These are phyloP conservation scores for Megacollybia marginata DNA, from an alignment of 768 basidiomycete genomes.

Conservation along the genomic window DNA sequence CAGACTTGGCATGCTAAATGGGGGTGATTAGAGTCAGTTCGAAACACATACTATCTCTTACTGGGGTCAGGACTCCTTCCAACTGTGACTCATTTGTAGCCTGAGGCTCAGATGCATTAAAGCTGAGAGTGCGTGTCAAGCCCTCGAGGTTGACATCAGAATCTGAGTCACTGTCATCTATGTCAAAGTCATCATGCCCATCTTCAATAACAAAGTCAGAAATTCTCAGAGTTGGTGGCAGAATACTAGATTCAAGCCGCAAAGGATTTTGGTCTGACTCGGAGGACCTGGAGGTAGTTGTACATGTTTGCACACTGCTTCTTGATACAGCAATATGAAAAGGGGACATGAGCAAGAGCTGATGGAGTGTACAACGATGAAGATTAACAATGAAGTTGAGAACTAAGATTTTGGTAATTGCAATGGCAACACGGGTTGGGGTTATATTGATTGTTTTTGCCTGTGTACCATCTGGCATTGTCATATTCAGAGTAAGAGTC, in stretches of 20 bases:
- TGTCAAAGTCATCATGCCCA: neutral
- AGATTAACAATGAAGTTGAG: constrained; percentile 3
- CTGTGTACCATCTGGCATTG: neutral
- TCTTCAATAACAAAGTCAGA: neutral
- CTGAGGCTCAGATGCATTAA: no score
- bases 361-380: constrained; percentile 7
- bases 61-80: no score
- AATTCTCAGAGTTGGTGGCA: neutral
- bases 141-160: neutral
- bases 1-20: no score
- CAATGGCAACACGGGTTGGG: constrained; percentile 5
- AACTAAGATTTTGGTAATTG: constrained; percentile 5
- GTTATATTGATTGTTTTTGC: constrained; percentile 2
- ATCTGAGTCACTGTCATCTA: neutral
- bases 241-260: neutral
- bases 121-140: no score
- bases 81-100: no score
- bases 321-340: constrained; percentile 6
- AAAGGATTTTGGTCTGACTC: neutral
- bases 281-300: neutral
- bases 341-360: constrained; percentile 1
- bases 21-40: no score
- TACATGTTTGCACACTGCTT: constrained; percentile 7
- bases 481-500: neutral
- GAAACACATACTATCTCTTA: no score